Evolutionary conservation across 495 filamentous ascomycete species (phyloP).

Genomic region (Aspergillus affinis): DNA sequence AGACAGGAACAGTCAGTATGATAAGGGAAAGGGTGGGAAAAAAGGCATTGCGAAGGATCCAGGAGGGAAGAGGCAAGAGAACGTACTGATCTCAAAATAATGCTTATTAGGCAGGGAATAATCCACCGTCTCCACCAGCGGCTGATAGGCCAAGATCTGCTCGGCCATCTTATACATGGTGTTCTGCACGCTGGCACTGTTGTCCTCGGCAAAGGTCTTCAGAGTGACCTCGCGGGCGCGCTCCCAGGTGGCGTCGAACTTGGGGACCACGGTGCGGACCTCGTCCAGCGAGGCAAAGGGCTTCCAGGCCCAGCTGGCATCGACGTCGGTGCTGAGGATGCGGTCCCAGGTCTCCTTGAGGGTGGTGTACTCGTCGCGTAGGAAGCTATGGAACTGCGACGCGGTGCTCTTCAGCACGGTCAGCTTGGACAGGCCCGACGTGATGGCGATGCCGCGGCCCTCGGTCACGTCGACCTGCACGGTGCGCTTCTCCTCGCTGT

Average conservation of each 20-base stretch:
- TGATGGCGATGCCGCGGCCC: conserved; percentile 67
- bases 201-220: conserved; percentile 87
- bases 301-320: conserved; percentile 82
- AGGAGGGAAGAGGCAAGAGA: conserved; percentile 2
- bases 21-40: neutral
- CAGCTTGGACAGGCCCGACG: conserved; percentile 69
- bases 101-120: conserved; percentile 96
- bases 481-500: conserved; percentile 79
- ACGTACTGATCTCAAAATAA: conserved; percentile 92
- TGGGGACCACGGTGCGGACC: conserved; percentile 59
- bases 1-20: conserved; percentile 17
- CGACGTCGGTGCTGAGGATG: conserved; percentile 90
- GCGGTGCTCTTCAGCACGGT: conserved; percentile 96
- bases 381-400: conserved; percentile 91
- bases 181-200: conserved; percentile 88
- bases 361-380: conserved; percentile 89
- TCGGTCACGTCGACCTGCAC: conserved; percentile 50
- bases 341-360: conserved; percentile 90
- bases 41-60: neutral
- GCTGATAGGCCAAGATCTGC: conserved; percentile 74
- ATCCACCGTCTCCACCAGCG: conserved; percentile 68
- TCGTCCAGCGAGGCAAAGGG: conserved; percentile 63
- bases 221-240: conserved; percentile 77
- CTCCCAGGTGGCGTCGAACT: conserved; percentile 78
- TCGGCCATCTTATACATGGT: conserved; percentile 99